A percentile compares a stretch with the other conserved stretches of the same genome.
phyloP scores from a whole-genome alignment of 2,329 filamentous ascomycete species.

The Verticillium klebahnii region DNA sequence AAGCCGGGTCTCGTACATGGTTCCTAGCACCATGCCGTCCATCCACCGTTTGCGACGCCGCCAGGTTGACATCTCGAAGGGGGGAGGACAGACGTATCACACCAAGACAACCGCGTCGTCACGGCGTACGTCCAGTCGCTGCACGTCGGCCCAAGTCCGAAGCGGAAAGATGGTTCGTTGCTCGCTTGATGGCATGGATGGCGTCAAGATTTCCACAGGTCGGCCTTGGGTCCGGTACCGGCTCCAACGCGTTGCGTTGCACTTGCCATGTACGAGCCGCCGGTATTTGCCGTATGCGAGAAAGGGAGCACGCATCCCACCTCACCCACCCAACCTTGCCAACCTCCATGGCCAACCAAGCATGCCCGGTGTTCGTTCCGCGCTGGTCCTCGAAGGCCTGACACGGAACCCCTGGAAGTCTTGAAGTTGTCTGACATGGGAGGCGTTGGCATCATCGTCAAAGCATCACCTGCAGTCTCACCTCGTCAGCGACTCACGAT shows the following conservation, averaged over 20 bases:
- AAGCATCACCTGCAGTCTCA: background rate
- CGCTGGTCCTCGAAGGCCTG: background rate
- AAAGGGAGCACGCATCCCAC: background rate
- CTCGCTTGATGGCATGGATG: no score
- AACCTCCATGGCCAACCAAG: background rate
- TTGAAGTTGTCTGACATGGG: background rate
- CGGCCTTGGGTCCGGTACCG: background rate
- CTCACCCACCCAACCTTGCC: background rate
- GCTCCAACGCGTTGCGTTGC: background rate
- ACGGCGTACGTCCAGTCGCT: background rate
- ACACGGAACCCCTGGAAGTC: background rate
- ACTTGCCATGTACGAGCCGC: background rate
- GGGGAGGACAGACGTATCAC: background rate
- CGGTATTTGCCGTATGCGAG: background rate
- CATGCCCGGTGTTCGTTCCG: background rate
- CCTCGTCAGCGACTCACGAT: background rate
- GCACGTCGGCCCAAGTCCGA: background rate
- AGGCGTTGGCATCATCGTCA: background rate
- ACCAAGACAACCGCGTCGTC: background rate
- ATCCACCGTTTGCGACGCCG: background rate
- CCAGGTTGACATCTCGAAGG: background rate
- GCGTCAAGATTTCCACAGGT: background rate
- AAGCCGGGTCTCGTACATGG: background rate
- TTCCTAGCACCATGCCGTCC: background rate
- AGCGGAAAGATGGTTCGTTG: background rate